These are phyloP conservation scores for Leucosporidium creatinivorum DNA, from an alignment of 768 basidiomycete genomes.

Conservation along the genomic window DNA sequence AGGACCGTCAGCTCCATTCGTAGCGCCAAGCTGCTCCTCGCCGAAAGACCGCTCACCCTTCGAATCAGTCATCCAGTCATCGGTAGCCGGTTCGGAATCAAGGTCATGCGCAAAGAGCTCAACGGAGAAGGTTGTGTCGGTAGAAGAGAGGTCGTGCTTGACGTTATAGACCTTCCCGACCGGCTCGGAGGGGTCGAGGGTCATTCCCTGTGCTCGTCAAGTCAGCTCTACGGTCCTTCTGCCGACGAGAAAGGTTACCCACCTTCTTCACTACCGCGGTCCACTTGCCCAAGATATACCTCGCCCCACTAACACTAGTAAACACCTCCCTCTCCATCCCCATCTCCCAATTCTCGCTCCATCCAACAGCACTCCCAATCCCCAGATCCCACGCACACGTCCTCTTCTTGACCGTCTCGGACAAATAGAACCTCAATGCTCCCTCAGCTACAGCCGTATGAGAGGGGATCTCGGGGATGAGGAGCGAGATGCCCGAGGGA, in stretches of 20 bases:
- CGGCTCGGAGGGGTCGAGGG: not conserved
- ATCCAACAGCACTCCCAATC: conserved; percentile 12
- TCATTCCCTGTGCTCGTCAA: not conserved
- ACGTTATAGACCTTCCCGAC: conserved; percentile 9
- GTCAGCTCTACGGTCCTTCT: not conserved
- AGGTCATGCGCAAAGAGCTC: not conserved
- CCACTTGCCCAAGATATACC: conserved; percentile 13
- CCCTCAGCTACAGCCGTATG: conserved; percentile 20
- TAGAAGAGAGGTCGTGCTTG: conserved; percentile 5
- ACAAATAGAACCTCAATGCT: conserved; percentile 13
- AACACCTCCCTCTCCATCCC: conserved; percentile 3
- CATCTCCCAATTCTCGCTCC: not conserved
- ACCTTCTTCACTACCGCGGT: conserved; percentile 7
- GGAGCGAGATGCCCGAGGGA: not conserved
- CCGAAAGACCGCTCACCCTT: not conserved
- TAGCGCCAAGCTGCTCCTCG: not conserved
- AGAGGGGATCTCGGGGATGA: conserved; percentile 17
- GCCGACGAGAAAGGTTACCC: not conserved
- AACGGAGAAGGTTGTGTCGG: not conserved
- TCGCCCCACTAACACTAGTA: not conserved
- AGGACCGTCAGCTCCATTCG: not conserved
- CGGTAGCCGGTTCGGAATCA: not conserved
- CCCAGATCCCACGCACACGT: not conserved
- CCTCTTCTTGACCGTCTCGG: not conserved
- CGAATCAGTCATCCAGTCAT: conserved; percentile 10